Evolutionary conservation across 345 rosid species (phyloP), one percentile per base, ranked within the genome.

Genomic region (Syzygium oleosum): DNA sequence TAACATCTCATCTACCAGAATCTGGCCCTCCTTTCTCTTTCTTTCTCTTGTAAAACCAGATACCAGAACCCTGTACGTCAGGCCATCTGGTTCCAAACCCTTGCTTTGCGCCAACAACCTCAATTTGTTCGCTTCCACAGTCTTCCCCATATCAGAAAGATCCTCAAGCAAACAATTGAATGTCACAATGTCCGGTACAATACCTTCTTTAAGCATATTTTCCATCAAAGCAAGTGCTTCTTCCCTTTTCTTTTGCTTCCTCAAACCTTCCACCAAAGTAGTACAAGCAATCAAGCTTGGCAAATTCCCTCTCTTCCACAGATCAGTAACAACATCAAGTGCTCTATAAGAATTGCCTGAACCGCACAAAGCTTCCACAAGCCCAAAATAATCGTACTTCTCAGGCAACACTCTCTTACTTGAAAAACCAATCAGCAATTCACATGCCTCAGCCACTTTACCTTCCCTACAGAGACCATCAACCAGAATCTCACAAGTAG

Each of bases 401-500:
- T 29, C 79, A 2, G 97, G 97, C 90, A 97, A 90, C 87, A 91
- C 96, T 88, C 92, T 88, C 89, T 90, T 95, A 88, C 86, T 92
- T 1, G 90, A 90, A 83, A 96, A 96, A 90, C 93, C 95, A 16
- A 95, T 91, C 93, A 95, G 85, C 92, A 97, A 88, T 31, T 90
- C 93, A 83, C 93, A 90, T 1, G 97, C 98, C 85, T 94, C 93
- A 56, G 85, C 87, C 65, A 54, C 89, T 90, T 85, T 85, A 38
- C 93, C 93, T 88, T 88, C 93, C 88, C 93, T 94, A 87, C 94
- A 94, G 61, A 97, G 91, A 52, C 98, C 99, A 91, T 94, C 93
- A 59, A 95, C 93, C 85, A 97, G 86, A 92, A 97, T 96, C 92
- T 97, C 99, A 79, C 98, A 97, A 84, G 98, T 97, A 9, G 90